These are phyloP conservation scores for Paspalum notatum DNA, from an alignment of 176 grass and related monocot genomes.

Conservation along the genomic window DNA sequence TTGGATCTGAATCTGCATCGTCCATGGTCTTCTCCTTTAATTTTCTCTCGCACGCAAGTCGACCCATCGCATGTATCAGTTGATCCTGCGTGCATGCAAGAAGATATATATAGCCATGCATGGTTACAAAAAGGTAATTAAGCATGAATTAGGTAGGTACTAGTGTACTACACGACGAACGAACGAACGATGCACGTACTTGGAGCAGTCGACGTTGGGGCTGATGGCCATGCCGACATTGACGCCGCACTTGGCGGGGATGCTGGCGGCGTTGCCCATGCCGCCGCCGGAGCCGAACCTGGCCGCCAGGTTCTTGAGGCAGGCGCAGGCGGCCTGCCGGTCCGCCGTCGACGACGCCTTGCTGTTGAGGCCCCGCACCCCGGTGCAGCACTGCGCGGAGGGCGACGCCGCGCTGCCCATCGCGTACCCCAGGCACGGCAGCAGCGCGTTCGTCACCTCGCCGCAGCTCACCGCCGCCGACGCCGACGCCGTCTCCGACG, in stretches of 20 bases:
- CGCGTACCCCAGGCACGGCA: slow-evolving; percentile 55
- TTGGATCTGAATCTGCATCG: no score
- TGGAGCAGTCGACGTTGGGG: slow-evolving; percentile 49
- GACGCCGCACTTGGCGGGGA: slow-evolving; percentile 43
- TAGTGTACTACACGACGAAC: no score
- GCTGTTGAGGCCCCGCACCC: slow-evolving; percentile 36
- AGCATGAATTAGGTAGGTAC: no score
- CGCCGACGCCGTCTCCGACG: neutral
- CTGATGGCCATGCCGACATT: slow-evolving; percentile 42
- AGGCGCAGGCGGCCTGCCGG: slow-evolving; percentile 24
- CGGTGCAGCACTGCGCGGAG: slow-evolving; percentile 43
- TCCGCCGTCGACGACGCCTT: slow-evolving; percentile 35
- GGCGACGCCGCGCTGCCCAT: neutral
- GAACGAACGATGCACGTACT: neutral
- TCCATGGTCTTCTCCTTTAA: no score
- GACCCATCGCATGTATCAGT: no score
- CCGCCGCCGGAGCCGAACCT: neutral
- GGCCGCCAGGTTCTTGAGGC: slow-evolving; percentile 34
- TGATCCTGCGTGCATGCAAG: no score
- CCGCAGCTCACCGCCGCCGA: slow-evolving; percentile 32
- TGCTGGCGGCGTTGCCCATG: slow-evolving; percentile 35
- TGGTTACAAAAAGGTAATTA: no score
- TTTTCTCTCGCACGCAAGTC: no score
- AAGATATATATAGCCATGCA: no score
- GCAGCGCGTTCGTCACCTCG: slow-evolving; percentile 44